Evolutionary conservation across 2,329 filamentous ascomycete species (phyloP), one percentile per base, ranked within the genome.

Genomic region (Myriosclerotinia scirpicola): DNA sequence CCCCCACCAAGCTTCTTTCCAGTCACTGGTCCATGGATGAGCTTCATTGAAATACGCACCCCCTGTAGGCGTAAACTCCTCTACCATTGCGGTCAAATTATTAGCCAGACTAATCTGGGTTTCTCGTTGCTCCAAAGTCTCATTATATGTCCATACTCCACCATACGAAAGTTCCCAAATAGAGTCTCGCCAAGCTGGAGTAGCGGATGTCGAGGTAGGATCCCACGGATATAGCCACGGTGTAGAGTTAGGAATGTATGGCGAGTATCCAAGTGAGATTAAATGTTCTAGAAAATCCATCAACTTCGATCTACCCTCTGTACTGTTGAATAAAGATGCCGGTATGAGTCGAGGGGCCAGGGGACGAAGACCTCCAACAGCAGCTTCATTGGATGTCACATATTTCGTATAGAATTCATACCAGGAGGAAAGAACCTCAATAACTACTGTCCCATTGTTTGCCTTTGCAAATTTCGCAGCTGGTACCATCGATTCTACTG

Each of bases 41-140:
- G 63, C 70, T 55, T 71, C 70, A 26, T 72, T 72, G 2, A 69
- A 52, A 61, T 72, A 72, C 1, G 65, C 63, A 3, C 69, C 70
- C n/a, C 66, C 66, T 38, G 55, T 61, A 8, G 68, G 68, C 1
- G 66, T 69, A 14, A 67, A 34, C 5, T 67, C 50, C 50, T 66
- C 61, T 12, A 56, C 52, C 12, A 52, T 52, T 17, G 22, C 34
- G 7, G 63, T 64, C 34, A 67, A 15, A 52, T 66, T 56, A 36
- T 58, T 48, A 1, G 34, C 38, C 30, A 55, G n/a, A 34, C 42
- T n/a, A 20, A 68, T 58, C 6, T 50, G 20, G 8, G 48, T 12
- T 48, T 52, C 34, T 26, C 65, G 65, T 26, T 68, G 36, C 6
- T 56, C 55, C 14, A 67, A 5, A 2, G 66, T 68, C 17, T 48